These are phyloP conservation scores for Blastocrithidia nonstop DNA, from an alignment of 208 protist species.

Conservation along the genomic window DNA sequence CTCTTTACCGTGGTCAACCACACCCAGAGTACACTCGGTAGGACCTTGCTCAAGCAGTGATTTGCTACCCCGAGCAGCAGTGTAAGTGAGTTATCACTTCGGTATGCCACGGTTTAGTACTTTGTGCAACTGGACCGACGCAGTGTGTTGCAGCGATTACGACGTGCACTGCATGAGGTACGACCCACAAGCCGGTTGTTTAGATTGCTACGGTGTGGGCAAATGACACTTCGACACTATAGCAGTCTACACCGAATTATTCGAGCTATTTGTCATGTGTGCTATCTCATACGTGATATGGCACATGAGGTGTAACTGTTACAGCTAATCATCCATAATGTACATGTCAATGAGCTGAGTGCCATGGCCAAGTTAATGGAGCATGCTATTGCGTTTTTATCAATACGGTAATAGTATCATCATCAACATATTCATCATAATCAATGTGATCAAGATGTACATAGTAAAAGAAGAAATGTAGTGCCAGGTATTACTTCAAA, in stretches of 20 bases:
- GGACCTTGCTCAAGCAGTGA: conserved; percentile 62
- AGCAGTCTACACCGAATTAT: conserved; percentile 36
- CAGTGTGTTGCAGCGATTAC: conserved; percentile 23
- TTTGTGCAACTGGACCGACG: conserved; percentile 28
- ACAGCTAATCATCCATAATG: conserved; percentile 15
- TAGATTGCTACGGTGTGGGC: conserved; percentile 47
- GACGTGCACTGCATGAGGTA: conserved; percentile 27
- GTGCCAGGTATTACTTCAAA: too few species aligned
- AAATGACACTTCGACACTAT: conserved; percentile 37
- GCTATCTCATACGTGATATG: conserved; percentile 15
- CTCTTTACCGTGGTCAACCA: conserved; percentile 47
- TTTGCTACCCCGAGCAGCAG: conserved; percentile 41
- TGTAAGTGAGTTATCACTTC: conserved; percentile 24
- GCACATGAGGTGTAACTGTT: conserved; percentile 27
- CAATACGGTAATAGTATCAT: too few species aligned
- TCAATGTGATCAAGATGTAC: too few species aligned
- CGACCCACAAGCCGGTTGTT: conserved; percentile 33
- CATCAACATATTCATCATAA: too few species aligned
- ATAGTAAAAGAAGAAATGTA: too few species aligned
- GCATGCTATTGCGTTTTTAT: too few species aligned
- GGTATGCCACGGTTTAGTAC: conserved; percentile 48
- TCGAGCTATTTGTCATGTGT: conserved; percentile 15
- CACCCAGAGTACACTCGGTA: conserved; percentile 27
- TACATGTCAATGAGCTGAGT: conserved; percentile 12
- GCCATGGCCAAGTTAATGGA: conserved; percentile 15